Conservation (phyloP, 805 yeast species). For the Saccharomycopsis amapae region DNA sequence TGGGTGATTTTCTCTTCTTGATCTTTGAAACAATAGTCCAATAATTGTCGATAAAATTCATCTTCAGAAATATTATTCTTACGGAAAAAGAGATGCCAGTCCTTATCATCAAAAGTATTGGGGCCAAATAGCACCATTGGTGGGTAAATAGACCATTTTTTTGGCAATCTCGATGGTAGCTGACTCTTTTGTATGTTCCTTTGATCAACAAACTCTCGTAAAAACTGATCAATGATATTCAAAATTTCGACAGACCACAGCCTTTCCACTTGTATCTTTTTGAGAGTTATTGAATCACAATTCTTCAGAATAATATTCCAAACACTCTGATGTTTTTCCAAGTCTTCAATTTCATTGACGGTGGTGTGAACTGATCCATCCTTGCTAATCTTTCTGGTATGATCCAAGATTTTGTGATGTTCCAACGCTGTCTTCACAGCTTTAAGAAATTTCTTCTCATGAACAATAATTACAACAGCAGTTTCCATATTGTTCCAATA, state of each 20-base stretch:
- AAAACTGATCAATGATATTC: no score
- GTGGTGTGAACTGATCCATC: background rate
- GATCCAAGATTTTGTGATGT: background rate
- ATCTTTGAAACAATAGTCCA: conserved; percentile 12
- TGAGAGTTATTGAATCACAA: background rate
- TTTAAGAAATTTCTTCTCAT: background rate
- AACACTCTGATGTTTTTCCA: background rate
- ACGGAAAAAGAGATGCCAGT: conserved; percentile 1
- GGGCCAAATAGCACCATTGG: conserved; percentile 57
- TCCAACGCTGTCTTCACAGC: background rate
- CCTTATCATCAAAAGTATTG: conserved; percentile 21
- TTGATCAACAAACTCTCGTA: background rate
- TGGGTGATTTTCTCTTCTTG: conserved; percentile 21
- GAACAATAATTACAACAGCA: background rate
- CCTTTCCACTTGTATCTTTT: background rate
- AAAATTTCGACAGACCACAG: no score
- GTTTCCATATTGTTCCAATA: no score
- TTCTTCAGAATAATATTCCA: background rate
- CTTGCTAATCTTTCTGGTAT: background rate
- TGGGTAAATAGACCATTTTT: conserved; percentile 54
- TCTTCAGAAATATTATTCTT: conserved; percentile 20
- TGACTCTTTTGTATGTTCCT: background rate
- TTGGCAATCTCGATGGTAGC: no score
- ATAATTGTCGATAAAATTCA: conserved; percentile 7
- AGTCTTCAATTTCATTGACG: background rate